Conservation (phyloP, 163 green algal species). For the Prototheca wickerhamii region DNA sequence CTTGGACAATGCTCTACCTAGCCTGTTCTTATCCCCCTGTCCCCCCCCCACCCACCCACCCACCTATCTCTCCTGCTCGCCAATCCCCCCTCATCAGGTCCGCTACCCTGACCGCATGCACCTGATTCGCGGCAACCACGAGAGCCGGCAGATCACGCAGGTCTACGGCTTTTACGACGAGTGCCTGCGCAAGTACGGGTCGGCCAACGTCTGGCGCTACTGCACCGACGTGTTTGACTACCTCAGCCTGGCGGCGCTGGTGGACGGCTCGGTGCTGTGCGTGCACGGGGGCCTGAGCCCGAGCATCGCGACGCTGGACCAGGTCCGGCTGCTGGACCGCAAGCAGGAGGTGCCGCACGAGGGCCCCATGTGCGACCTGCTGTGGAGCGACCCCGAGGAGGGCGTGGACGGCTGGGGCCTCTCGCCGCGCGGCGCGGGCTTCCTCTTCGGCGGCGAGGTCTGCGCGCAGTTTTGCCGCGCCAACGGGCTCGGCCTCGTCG, state of each 20-base stretch:
- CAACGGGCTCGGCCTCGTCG: constrained; percentile 83
- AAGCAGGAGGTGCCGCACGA: constrained; percentile 92
- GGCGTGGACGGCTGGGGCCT: constrained; percentile 31
- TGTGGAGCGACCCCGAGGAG: constrained; percentile 88
- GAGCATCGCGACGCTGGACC: constrained; percentile 81
- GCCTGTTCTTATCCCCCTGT: too few relatives aligned
- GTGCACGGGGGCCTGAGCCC: constrained; percentile 92
- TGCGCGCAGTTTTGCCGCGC: constrained; percentile 40
- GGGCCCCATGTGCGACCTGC: constrained; percentile 97
- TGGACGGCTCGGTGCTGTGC: constrained; percentile 92
- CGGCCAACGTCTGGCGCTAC: constrained; percentile 89
- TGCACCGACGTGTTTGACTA: constrained; percentile 99
- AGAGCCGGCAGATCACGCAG: constrained; percentile 97
- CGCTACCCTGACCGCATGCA: constrained; percentile 85
- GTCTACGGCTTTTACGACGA: constrained; percentile 97
- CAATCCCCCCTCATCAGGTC: too few relatives aligned
- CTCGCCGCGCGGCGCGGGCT: constrained; percentile 87
- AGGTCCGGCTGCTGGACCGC: constrained; percentile 84
- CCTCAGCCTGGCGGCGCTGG: constrained; percentile 80
- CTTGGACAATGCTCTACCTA: too few relatives aligned
- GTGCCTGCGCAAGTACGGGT: constrained; percentile 97
- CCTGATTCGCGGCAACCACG: constrained; percentile 97
- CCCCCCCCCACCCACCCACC: too few relatives aligned
- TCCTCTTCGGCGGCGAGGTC: constrained; percentile 94
- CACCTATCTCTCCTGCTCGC: neutral